Base-by-base conservation (phyloP, 2,329 filamentous ascomycete genomes). In the Aspergillus sp. region DNA sequence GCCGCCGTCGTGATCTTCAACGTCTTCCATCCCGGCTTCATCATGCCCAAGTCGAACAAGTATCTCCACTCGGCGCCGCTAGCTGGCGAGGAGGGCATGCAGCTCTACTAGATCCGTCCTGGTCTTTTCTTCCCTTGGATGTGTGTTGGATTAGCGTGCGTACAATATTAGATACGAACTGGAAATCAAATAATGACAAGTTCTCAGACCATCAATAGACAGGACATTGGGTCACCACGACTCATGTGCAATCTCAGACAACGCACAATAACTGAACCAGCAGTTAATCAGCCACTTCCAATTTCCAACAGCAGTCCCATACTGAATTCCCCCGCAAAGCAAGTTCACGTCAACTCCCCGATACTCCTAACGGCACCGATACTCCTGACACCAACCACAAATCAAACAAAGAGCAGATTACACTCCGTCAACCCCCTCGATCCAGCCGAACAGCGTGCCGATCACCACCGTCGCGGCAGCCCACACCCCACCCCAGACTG, bases 401-500 rank as follows among this genome's bases (percentile, higher is more conserved):
- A 35, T n/a, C 33, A 38, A 7, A 3, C 14, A 38, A 14, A 33
- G 24, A 2, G 11, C 11, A 40, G 22, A 19, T 59, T 47, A 72
- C 59, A 72, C 63, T 5, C 67, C 69, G 48, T 72, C 69, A 30
- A 69, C 72, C 7, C 63, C 69, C 53, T 73, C 70, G 45, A 74
- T 66, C 73, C 72, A 75, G 24, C 65, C 65, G 56, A 71, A 75
- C 26, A 60, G 54, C 38, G 58, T 52, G 4, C 69, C 71, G 26
- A 63, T 62, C 9, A 55, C 53, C 52, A 68, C 36, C 2, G 61
- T 63, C 3, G 68, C 88, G 19, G 79, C 62, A n/a, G 82, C 82
- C 90, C 90, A 96, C 33, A 93, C 77, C 19, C 76, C 76, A 2
- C 88, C 85, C 78, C 91, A 97, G 0, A 81, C 82, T 3, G 78